Evolutionary conservation across 345 rosid species (phyloP), one percentile per base, ranked within the genome.

Genomic region (Laguncularia racemosa): DNA sequence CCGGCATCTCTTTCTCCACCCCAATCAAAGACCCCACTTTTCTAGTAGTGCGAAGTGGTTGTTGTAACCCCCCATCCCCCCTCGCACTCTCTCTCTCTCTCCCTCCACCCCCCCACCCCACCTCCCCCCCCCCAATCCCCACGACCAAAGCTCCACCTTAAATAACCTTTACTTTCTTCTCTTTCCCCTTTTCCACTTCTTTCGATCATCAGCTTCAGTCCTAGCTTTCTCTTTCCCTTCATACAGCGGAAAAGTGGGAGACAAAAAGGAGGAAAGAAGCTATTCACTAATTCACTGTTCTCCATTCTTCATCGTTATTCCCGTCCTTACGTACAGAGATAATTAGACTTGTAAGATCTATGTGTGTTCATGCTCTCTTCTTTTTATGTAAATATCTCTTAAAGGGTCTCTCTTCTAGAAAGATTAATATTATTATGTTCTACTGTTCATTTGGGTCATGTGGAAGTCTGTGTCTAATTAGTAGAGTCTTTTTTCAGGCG

Each of bases 1-100:
- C 78, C 84, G 72, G 78, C 62, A 70, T 67, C 81, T 69, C 58
- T 57, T 71, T 71, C 66, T 66, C 62, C 13, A 67, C 63, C 82
- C 64, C 85, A 77, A 80, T 80, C 75, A 33, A 6, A 33, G 40
- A 33, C 79, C 67, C 63, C 64, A 65, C 78, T 79, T 78, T 63
- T 76, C 84, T 55, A 33, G 40, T 57, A 60, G 71, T 66, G 69
- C 65, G 72, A 77, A 68, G 33, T 56, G 57, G 47, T 59, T 57
- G 70, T 58, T 66, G 61, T 56, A 62, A 20, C 48, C 65, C 52
- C 68, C 62, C 16, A 52, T 44, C 13, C n/a, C 61, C 48, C 46
- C 45, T 26, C 52, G 58, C 61, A 13, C 2, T 45, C 12, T 13
- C 26, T 11, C 67, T 58, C 53, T 58, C 53, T 65, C 49, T 16